These are phyloP conservation scores for Claviceps fusiformis DNA, from an alignment of 2,329 filamentous ascomycete species.

Conservation along the genomic window DNA sequence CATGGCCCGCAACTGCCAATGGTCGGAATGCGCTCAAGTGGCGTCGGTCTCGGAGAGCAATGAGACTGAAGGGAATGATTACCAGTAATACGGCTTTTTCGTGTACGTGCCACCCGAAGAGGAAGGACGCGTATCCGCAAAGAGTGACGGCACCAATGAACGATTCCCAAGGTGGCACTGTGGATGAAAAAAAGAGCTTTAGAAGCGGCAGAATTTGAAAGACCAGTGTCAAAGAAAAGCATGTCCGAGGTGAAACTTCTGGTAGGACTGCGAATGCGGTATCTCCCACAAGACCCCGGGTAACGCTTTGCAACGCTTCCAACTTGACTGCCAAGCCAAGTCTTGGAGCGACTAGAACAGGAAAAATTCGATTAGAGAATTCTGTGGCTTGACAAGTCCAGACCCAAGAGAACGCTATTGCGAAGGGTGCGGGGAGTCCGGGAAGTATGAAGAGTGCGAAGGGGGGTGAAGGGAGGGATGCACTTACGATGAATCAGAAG, in stretches of 20 bases:
- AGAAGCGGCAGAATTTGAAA: slow-evolving; percentile 70
- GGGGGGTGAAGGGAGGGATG: not conserved
- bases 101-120: slow-evolving; percentile 98
- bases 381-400: not conserved
- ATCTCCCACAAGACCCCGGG: slow-evolving; percentile 83
- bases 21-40: slow-evolving; percentile 87
- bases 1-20: slow-evolving; percentile 82
- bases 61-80: slow-evolving; percentile 87
- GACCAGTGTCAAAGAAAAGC: slow-evolving; percentile 69
- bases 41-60: slow-evolving; percentile 78
- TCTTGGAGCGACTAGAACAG: slow-evolving; percentile 57
- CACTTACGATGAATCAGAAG: slow-evolving; percentile 63
- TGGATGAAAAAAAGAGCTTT: slow-evolving; percentile 51
- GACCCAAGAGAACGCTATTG: not conserved
- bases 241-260: slow-evolving; percentile 65
- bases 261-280: slow-evolving; percentile 89
- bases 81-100: slow-evolving; percentile 93
- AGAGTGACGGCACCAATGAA: slow-evolving; percentile 85
- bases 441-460: not conserved
- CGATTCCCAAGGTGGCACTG: slow-evolving; percentile 68
- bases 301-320: slow-evolving; percentile 75
- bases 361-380: not conserved
- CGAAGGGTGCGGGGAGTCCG: no score
- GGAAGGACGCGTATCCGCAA: slow-evolving; percentile 89
- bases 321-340: slow-evolving; percentile 60